Percentiles rank a stretch among this genome's conserved stretches.
phyloP scores from a whole-genome alignment of 2,329 filamentous ascomycete genomes.

The Fusarium concolor region DNA sequence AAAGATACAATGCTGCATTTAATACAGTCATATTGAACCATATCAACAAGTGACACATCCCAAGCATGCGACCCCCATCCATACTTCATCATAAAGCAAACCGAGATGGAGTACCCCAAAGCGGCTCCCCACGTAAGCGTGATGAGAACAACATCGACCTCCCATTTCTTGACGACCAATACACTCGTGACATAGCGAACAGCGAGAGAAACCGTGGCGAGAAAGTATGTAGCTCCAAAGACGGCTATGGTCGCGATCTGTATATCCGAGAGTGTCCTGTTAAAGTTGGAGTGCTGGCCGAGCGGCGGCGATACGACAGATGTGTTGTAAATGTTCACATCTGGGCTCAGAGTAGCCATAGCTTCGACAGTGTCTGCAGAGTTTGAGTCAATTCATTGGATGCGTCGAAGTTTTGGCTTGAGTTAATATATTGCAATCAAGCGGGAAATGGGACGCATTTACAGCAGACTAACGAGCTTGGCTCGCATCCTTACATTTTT shows the following conservation, averaged over 20 bases:
- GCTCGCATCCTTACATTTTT: no score
- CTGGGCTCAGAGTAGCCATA: background rate
- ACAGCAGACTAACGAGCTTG: no score
- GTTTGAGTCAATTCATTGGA: background rate
- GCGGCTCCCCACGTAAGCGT: background rate
- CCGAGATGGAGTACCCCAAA: conserved; percentile 4
- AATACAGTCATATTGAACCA: no score
- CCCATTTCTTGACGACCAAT: background rate
- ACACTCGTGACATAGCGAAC: background rate
- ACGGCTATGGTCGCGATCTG: background rate
- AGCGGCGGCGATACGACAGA: background rate
- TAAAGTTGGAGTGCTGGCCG: background rate
- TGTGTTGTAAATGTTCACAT: background rate
- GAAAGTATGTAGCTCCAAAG: background rate
- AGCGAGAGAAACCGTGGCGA: background rate
- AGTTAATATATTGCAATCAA: no score
- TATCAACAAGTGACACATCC: background rate
- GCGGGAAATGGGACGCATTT: background rate
- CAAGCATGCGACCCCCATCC: conserved; percentile 6
- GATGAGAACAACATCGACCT: background rate
- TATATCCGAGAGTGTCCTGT: background rate
- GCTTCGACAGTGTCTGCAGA: background rate
- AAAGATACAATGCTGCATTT: no score
- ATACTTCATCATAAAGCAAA: conserved; percentile 9
- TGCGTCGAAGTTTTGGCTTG: no score